These are phyloP conservation scores for Metschnikowia picachoensis DNA, from an alignment of 805 yeast species.

Conservation along the genomic window DNA sequence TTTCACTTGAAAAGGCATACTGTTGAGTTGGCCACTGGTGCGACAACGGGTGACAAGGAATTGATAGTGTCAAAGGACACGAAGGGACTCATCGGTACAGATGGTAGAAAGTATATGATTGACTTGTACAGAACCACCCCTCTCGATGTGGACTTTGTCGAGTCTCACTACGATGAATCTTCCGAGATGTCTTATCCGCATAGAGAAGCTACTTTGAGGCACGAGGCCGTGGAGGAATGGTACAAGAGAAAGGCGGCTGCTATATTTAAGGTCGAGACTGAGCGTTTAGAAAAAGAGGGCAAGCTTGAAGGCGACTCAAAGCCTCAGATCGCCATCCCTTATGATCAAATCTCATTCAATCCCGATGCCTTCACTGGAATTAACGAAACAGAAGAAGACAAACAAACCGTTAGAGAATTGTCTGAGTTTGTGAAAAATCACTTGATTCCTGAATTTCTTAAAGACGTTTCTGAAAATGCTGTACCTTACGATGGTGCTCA, in stretches of 20 bases:
- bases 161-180: constrained; percentile 42
- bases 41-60: constrained; percentile 34
- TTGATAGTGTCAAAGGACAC: constrained; percentile 70
- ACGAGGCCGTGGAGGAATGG: constrained; percentile 90
- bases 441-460: constrained; percentile 61
- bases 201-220: constrained; percentile 70
- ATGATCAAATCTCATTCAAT: constrained; percentile 58
- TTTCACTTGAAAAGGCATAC: constrained; percentile 75
- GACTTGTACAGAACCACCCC: constrained; percentile 86
- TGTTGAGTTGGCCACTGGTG: constrained; percentile 47
- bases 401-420: constrained; percentile 62
- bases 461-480: constrained; percentile 49
- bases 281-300: constrained; percentile 36
- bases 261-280: constrained; percentile 47
- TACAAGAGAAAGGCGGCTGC: constrained; percentile 65
- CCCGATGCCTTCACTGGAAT: constrained; percentile 68
- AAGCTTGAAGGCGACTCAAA: constrained; percentile 36
- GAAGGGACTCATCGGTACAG: constrained; percentile 83
- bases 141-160: constrained; percentile 73
- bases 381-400: constrained; percentile 45
- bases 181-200: constrained; percentile 68
- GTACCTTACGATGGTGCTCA: constrained; percentile 83
- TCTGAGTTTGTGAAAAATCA: constrained; percentile 57
- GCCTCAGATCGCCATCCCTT: constrained; percentile 50
- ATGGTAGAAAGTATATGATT: constrained; percentile 76